Evolutionary conservation across 192 early-diverging fungal genomes (phyloP).

Genomic region (Rhizophagus clarus): DNA sequence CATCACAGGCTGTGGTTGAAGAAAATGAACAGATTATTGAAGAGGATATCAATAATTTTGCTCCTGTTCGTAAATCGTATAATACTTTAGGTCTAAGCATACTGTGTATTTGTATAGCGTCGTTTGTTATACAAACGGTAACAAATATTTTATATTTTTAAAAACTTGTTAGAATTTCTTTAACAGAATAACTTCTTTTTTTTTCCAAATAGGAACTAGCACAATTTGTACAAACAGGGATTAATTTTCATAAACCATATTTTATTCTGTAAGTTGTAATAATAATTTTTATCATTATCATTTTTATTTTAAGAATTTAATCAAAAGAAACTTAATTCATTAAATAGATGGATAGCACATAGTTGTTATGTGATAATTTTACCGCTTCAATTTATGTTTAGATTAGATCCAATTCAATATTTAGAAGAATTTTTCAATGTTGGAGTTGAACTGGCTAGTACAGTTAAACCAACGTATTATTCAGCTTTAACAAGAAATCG

Average conservation of each 20-base stretch:
- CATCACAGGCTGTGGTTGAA: not conserved
- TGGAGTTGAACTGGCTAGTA: slow-evolving; percentile 22
- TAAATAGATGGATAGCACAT: slow-evolving; percentile 45
- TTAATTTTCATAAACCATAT: slow-evolving; percentile 62
- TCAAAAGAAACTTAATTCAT: not conserved
- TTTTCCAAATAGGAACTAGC: slow-evolving; percentile 48
- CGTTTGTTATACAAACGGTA: slow-evolving; percentile 30
- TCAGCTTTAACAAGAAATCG: not conserved
- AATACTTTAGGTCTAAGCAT: slow-evolving; percentile 1
- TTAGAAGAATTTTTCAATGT: slow-evolving; percentile 9
- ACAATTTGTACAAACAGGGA: slow-evolving; percentile 59
- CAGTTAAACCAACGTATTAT: not conserved
- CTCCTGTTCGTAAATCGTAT: not conserved
- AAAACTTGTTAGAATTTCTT: not conserved
- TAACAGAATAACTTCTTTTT: not conserved
- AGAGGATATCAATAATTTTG: not conserved
- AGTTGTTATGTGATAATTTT: slow-evolving; percentile 43
- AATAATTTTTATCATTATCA: slow-evolving; percentile 12
- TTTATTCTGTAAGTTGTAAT: slow-evolving; percentile 56
- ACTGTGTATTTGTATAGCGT: slow-evolving; percentile 20
- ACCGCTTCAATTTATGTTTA: slow-evolving; percentile 41
- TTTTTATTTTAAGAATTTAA: not conserved
- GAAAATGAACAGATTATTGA: not conserved
- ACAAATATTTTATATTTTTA: not conserved
- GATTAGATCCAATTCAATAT: not conserved